A percentile compares a stretch with the other conserved stretches of the same genome.
These are phyloP conservation scores for Acanthochlamys bracteata DNA, from an alignment of 106 monocot species.

Conservation along the genomic window DNA sequence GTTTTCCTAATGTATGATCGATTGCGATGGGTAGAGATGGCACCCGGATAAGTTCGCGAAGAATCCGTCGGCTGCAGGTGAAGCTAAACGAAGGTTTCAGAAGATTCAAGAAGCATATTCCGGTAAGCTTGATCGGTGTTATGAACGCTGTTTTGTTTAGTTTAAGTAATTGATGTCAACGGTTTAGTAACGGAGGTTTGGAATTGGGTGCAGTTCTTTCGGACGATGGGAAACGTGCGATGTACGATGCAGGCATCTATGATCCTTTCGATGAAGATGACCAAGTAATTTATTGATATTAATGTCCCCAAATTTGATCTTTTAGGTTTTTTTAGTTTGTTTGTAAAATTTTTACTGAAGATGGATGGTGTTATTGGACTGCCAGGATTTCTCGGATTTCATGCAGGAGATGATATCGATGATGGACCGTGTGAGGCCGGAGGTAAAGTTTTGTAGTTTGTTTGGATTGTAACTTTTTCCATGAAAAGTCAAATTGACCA, in stretches of 20 bases:
- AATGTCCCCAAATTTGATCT: background rate
- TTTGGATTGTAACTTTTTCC: background rate
- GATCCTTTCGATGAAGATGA: slow-evolving; percentile 76
- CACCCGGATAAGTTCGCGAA: slow-evolving; percentile 79
- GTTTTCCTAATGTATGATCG: background rate
- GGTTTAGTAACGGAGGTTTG: background rate
- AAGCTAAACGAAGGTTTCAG: slow-evolving; percentile 79
- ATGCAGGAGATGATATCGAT: slow-evolving; percentile 77
- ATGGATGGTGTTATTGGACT: slow-evolving; percentile 14
- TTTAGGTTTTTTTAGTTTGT: no score
- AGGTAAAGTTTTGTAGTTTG: slow-evolving; percentile 26
- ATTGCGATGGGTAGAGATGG: slow-evolving; percentile 46
- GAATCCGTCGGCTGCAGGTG: slow-evolving; percentile 40
- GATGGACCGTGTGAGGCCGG: slow-evolving; percentile 58
- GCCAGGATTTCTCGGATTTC: slow-evolving; percentile 78
- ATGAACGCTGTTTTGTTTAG: background rate
- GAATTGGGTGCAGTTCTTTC: slow-evolving; percentile 53
- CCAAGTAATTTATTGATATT: slow-evolving; percentile 16
- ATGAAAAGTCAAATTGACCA: no score
- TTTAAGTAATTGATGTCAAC: background rate
- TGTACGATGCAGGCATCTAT: slow-evolving; percentile 85
- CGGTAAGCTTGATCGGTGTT: slow-evolving; percentile 23
- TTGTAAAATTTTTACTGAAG: background rate
- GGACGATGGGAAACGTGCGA: slow-evolving; percentile 70
- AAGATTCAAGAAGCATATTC: slow-evolving; percentile 89